Conservation (phyloP, 192 early-diverging fungal genomes). For the Obelidium mucronatum region DNA sequence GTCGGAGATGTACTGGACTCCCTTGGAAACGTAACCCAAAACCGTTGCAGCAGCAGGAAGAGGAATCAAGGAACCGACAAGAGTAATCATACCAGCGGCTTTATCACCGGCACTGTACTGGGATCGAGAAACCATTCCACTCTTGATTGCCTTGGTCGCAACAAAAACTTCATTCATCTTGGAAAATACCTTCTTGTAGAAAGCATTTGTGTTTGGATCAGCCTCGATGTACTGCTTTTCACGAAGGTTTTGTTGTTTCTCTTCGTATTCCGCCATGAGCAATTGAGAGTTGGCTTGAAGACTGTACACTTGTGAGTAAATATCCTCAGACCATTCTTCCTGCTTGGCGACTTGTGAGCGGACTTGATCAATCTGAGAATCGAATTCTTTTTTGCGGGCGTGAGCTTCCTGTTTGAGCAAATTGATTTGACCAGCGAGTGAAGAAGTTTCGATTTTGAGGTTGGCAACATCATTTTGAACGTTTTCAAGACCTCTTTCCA, state of each 20-base stretch:
- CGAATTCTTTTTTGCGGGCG: slow-evolving; percentile 25
- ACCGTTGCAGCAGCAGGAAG: slow-evolving; percentile 23
- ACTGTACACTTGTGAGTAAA: slow-evolving; percentile 19
- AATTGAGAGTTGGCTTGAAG: slow-evolving; percentile 21
- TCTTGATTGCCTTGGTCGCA: slow-evolving; percentile 28
- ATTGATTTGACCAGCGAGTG: slow-evolving; percentile 24
- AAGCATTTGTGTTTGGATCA: slow-evolving; percentile 28
- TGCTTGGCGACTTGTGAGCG: slow-evolving; percentile 4
- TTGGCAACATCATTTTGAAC: slow-evolving; percentile 26
- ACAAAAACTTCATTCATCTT: slow-evolving; percentile 35
- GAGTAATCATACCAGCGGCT: slow-evolving; percentile 4
- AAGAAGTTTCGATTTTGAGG: slow-evolving; percentile 21
- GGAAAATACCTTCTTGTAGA: slow-evolving; percentile 15
- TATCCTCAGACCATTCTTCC: slow-evolving; percentile 24
- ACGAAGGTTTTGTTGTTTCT: slow-evolving; percentile 20
- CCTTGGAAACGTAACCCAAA: slow-evolving; percentile 21
- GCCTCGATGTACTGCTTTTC: slow-evolving; percentile 30
- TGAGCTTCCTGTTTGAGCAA: slow-evolving; percentile 27
- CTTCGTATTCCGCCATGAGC: slow-evolving; percentile 34
- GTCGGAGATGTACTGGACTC: slow-evolving; percentile 27
- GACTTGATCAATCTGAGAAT: slow-evolving; percentile 11
- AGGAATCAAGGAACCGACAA: slow-evolving; percentile 26
- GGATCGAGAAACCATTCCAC: slow-evolving; percentile 26
- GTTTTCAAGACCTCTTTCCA: slow-evolving; percentile 8
- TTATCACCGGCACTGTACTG: slow-evolving; percentile 21